A percentile compares a stretch with the other conserved stretches of the same genome.
Conservation (phyloP, 768 basidiomycete genomes). For the Tylopilus intermedius region DNA sequence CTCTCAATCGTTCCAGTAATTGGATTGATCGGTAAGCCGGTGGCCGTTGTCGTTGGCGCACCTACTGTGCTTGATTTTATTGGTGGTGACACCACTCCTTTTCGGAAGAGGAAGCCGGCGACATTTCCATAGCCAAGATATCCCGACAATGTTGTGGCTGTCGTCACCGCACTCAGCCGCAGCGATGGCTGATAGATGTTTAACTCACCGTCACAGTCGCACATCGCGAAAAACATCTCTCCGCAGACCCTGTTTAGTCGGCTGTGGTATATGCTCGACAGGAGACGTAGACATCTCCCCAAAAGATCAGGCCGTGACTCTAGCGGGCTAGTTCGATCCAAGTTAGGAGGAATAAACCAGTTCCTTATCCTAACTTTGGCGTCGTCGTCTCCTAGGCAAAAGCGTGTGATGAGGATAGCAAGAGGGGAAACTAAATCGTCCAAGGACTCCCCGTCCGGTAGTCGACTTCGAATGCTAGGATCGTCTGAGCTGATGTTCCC, state of each 20-base stretch:
- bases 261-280: conserved; percentile 68
- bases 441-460: conserved; percentile 44
- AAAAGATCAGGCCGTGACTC: conserved; percentile 70
- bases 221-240: conserved; percentile 82
- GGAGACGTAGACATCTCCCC: conserved; percentile 74
- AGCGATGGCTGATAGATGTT: neutral
- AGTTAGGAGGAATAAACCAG: conserved; percentile 67
- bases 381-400: conserved; percentile 60
- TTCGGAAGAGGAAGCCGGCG: conserved; percentile 90
- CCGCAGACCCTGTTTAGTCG: conserved; percentile 74
- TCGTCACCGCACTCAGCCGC: neutral
- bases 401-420: conserved; percentile 64
- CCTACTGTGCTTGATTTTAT: conserved; percentile 30
- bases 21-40: conserved; percentile 61
- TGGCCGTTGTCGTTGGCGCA: conserved; percentile 31
- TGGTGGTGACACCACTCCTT: conserved; percentile 71
- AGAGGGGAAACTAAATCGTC: conserved; percentile 80
- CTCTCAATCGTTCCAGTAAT: conserved; percentile 72
- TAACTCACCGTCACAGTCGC: conserved; percentile 64
- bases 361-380: conserved; percentile 54
- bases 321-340: conserved; percentile 76
- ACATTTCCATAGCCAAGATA: conserved; percentile 94
- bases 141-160: conserved; percentile 67
- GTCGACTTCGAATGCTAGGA: conserved; percentile 45
- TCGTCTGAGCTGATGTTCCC: conserved; percentile 62